phyloP scores from a whole-genome alignment of 441 rosid species.

The Corymbia calophylla region DNA sequence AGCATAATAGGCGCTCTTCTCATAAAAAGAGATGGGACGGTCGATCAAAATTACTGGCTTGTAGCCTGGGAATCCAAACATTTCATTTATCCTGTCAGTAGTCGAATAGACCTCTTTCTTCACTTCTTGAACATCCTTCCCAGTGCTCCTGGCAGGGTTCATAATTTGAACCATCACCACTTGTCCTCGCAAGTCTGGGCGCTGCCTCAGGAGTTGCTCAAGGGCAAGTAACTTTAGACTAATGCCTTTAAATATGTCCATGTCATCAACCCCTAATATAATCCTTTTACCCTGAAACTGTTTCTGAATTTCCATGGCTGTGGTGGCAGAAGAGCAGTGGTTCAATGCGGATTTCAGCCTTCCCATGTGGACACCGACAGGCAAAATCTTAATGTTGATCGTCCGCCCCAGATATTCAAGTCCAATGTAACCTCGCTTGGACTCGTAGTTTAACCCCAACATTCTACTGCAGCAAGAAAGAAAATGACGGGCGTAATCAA shows the following conservation, averaged over 20 bases:
- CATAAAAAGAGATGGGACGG: constrained; percentile 49
- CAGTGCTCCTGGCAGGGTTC: constrained; percentile 76
- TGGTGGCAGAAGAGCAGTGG: constrained; percentile 46
- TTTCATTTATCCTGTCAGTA: constrained; percentile 53
- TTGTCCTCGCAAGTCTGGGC: constrained; percentile 40
- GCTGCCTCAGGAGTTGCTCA: constrained; percentile 50
- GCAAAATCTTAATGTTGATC: constrained; percentile 56
- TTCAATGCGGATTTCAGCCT: constrained; percentile 51
- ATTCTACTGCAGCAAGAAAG: constrained; percentile 71
- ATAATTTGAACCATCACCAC: constrained; percentile 76
- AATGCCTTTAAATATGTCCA: constrained; percentile 85
- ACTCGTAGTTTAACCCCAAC: constrained; percentile 70
- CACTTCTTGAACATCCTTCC: constrained; percentile 70
- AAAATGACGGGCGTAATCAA: constrained; percentile 79
- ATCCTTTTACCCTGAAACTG: constrained; percentile 50
- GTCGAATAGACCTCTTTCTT: constrained; percentile 43
- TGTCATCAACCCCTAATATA: constrained; percentile 65
- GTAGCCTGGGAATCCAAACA: constrained; percentile 48
- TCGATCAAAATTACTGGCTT: constrained; percentile 77
- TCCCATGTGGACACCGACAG: constrained; percentile 66
- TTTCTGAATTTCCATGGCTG: constrained; percentile 46
- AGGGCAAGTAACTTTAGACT: constrained; percentile 64
- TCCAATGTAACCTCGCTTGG: constrained; percentile 66
- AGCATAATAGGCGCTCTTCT: constrained; percentile 72
- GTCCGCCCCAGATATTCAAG: constrained; percentile 78